A percentile compares a stretch with the other conserved stretches of the same genome.
Evolutionary conservation across 257 asterid genomes (phyloP).

Genomic region (Solanum sejunctum): DNA sequence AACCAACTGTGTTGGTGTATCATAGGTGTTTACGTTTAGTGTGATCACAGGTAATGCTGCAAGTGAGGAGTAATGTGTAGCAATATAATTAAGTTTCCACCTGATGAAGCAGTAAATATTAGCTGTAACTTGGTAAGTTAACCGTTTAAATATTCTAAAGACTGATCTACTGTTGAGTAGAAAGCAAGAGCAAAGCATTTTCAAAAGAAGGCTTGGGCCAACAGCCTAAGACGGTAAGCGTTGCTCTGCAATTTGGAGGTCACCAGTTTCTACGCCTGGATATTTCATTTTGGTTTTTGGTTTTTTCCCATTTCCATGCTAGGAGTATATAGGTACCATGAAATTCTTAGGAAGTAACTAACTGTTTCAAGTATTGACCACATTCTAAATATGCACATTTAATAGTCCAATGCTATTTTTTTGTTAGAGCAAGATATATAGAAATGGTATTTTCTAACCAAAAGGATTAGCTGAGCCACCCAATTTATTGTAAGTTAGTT

Average conservation of each 20-base stretch:
- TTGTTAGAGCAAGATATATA: background rate
- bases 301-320: background rate
- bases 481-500: no score
- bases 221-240: slow-evolving; percentile 92
- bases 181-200: slow-evolving; percentile 19
- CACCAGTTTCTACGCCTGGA: background rate
- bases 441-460: background rate
- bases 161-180: no score
- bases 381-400: background rate
- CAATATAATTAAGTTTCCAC: no score
- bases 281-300: background rate
- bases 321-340: background rate
- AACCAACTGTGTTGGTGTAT: no score
- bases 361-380: background rate
- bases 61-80: no score
- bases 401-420: background rate
- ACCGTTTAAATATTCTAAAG: no score
- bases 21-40: no score
- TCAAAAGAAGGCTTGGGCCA: slow-evolving; percentile 99
- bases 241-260: background rate
- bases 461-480: background rate
- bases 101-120: no score
- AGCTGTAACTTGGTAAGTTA: no score
- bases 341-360: background rate
- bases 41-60: no score